phyloP scores from a whole-genome alignment of 495 filamentous ascomycete species.

The Penicillium alfredii region DNA sequence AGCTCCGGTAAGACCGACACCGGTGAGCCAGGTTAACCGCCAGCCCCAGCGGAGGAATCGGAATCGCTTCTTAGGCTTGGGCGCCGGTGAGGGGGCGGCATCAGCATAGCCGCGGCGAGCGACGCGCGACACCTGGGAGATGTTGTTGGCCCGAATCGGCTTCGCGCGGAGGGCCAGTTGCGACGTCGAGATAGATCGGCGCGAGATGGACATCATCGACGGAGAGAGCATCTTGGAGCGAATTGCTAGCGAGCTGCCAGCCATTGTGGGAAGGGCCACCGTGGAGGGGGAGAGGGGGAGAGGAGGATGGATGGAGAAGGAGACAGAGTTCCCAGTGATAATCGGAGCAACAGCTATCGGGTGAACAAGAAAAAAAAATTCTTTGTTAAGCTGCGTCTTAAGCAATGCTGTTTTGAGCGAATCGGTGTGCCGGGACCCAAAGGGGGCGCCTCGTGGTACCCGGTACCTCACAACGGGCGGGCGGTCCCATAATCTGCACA shows the following conservation, averaged over 20 bases:
- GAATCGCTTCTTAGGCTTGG: slow-evolving; percentile 43
- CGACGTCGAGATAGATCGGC: slow-evolving; percentile 34
- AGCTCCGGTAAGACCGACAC: slow-evolving; percentile 60
- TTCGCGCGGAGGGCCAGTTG: slow-evolving; percentile 19
- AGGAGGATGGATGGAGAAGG: slow-evolving; percentile 13
- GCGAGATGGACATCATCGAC: slow-evolving; percentile 38
- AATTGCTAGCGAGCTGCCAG: slow-evolving; percentile 38
- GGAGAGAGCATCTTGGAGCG: slow-evolving; percentile 29
- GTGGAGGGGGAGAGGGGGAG: slow-evolving; percentile 6
- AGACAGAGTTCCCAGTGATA: too few relatives aligned
- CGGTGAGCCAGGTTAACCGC: slow-evolving; percentile 67
- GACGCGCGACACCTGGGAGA: slow-evolving; percentile 26
- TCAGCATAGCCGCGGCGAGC: slow-evolving; percentile 40
- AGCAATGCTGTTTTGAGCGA: slow-evolving; percentile 38
- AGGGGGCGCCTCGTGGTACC: background rate
- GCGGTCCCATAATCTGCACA: background rate
- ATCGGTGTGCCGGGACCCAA: slow-evolving; percentile 32
- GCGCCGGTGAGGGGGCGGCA: slow-evolving; percentile 30
- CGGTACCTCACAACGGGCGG: slow-evolving; percentile 3
- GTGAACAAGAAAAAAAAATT: slow-evolving; percentile 21
- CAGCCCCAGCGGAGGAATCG: slow-evolving; percentile 62
- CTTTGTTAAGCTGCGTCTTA: slow-evolving; percentile 15
- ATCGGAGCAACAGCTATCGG: slow-evolving; percentile 7
- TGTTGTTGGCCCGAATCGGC: slow-evolving; percentile 19
- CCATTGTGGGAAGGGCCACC: slow-evolving; percentile 27